phyloP scores from a whole-genome alignment of 2,329 filamentous ascomycete species.

The Talaromyces sp. region DNA sequence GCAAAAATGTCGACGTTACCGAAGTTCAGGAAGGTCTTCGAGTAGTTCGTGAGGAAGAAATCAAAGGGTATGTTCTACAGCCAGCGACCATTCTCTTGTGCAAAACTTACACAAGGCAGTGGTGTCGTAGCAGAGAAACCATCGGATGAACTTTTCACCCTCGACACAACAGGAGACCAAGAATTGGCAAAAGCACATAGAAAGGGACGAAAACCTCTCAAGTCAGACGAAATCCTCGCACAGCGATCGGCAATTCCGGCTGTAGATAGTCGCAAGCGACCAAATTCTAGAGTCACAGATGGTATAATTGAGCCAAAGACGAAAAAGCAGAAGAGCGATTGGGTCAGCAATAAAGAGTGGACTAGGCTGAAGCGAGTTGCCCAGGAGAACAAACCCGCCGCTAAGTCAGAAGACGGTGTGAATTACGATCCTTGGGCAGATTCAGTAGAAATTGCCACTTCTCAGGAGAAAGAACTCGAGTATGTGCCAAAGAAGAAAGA shows the following conservation, averaged over 20 bases:
- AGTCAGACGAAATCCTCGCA: slow-evolving; percentile 86
- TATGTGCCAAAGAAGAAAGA: slow-evolving; percentile 66
- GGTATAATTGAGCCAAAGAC: slow-evolving; percentile 63
- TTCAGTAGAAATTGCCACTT: slow-evolving; percentile 40
- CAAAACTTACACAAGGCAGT: slow-evolving; percentile 46
- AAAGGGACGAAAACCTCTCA: slow-evolving; percentile 73
- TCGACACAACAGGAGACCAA: slow-evolving; percentile 72
- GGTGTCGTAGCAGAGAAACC: slow-evolving; percentile 81
- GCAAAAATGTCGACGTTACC: slow-evolving; percentile 94
- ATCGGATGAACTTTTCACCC: slow-evolving; percentile 77
- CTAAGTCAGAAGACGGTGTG: slow-evolving; percentile 56
- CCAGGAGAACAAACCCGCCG: slow-evolving; percentile 55
- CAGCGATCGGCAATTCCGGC: slow-evolving; percentile 77
- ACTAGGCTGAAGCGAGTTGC: slow-evolving; percentile 74
- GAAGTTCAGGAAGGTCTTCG: slow-evolving; percentile 81
- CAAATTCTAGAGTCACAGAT: slow-evolving; percentile 66
- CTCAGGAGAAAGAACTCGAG: slow-evolving; percentile 54
- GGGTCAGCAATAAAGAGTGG: slow-evolving; percentile 82
- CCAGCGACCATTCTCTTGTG: not conserved
- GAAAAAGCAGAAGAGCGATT: slow-evolving; percentile 75
- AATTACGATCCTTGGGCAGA: slow-evolving; percentile 76
- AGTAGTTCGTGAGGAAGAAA: slow-evolving; percentile 81
- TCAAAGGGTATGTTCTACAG: slow-evolving; percentile 64
- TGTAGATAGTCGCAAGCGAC: slow-evolving; percentile 73
- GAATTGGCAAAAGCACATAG: slow-evolving; percentile 63